phyloP scores from a whole-genome alignment of 176 grass and related monocot genomes.

The Ensete glaucum region DNA sequence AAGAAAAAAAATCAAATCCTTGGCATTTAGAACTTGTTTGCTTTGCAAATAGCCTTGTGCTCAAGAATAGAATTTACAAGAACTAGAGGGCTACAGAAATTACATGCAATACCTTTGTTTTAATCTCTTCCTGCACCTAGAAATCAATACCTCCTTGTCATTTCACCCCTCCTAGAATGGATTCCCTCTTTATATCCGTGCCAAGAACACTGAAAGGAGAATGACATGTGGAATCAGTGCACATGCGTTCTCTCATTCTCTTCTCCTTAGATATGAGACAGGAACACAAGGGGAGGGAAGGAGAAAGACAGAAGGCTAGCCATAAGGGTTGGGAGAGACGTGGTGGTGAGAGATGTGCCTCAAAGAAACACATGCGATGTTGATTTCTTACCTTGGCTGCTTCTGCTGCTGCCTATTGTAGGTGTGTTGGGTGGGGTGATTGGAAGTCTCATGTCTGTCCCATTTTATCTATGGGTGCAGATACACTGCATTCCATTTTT shows the following conservation, averaged over 20 bases:
- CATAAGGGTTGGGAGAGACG: background rate
- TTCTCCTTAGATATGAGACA: background rate
- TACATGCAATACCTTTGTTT: background rate
- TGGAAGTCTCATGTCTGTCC: background rate
- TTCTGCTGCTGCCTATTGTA: background rate
- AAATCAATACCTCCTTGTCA: background rate
- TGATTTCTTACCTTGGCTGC: background rate
- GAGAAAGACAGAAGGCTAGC: background rate
- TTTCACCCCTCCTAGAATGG: too few species aligned
- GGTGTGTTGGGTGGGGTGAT: background rate
- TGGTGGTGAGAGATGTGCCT: background rate
- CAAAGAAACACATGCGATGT: background rate
- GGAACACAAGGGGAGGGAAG: background rate
- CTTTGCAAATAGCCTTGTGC: background rate
- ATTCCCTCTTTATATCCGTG: background rate
- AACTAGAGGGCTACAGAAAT: background rate
- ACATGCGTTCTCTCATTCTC: background rate
- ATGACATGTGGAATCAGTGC: background rate
- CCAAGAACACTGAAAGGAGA: background rate
- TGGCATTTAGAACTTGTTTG: too few species aligned
- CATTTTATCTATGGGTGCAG: background rate
- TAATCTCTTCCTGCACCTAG: background rate
- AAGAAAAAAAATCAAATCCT: too few species aligned
- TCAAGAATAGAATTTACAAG: background rate
- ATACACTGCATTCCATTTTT: constrained; percentile 1